phyloP scores from a whole-genome alignment of 192 early-diverging fungal genomes.

The Backusella macrospora region DNA sequence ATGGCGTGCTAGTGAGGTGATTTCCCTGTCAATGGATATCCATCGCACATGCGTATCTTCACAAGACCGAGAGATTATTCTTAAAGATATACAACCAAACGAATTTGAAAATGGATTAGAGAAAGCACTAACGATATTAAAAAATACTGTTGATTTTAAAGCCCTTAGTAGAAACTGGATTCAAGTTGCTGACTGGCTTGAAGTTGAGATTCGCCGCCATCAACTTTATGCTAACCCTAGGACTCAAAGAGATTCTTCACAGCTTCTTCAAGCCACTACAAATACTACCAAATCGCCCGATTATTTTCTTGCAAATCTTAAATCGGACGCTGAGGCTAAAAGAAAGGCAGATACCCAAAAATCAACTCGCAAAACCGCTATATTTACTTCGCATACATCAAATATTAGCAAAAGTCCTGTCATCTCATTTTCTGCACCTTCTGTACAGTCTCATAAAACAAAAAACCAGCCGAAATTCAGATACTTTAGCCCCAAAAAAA shows the following conservation, averaged over 20 bases:
- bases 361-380: neutral
- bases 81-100: neutral
- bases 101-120: constrained; percentile 27
- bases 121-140: constrained; percentile 23
- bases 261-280: neutral
- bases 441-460: constrained; percentile 7
- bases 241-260: neutral
- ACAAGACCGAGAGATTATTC: constrained; percentile 9
- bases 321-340: neutral
- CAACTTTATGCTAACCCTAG: constrained; percentile 15
- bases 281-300: constrained; percentile 4
- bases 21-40: constrained; percentile 34
- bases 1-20: constrained; percentile 30
- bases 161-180: constrained; percentile 26
- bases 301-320: constrained; percentile 15
- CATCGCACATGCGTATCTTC: constrained; percentile 16
- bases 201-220: constrained; percentile 35
- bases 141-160: constrained; percentile 29
- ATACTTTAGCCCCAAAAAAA: constrained; percentile 44
- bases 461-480: constrained; percentile 41
- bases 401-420: neutral
- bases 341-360: constrained; percentile 9
- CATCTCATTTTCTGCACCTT: neutral
- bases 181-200: constrained; percentile 37
- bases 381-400: neutral